Conservation (phyloP, 805 yeast genomes). For the Saccharomycopsis schoenii region DNA sequence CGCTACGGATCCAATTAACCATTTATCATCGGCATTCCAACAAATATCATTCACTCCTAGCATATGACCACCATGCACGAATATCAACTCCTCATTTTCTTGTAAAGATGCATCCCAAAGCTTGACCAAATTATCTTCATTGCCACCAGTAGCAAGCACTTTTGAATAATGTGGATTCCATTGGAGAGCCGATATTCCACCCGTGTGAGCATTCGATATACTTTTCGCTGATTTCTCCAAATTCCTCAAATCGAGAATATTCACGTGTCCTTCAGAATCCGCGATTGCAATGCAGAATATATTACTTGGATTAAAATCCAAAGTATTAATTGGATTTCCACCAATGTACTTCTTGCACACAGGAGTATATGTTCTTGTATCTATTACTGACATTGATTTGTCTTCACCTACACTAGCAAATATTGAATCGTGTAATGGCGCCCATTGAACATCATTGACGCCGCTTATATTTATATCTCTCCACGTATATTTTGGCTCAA, state of each 20-base stretch:
- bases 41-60: conserved; percentile 75
- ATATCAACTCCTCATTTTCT: conserved; percentile 30
- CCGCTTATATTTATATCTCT: conserved; percentile 34
- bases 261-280: conserved; percentile 44
- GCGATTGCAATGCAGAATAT: conserved; percentile 58
- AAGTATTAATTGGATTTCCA: conserved; percentile 40
- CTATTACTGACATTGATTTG: conserved; percentile 40
- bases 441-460: conserved; percentile 67
- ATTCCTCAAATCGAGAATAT: conserved; percentile 58
- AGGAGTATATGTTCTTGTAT: conserved; percentile 32
- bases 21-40: conserved; percentile 69
- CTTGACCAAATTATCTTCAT: conserved; percentile 54
- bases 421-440: conserved; percentile 47
- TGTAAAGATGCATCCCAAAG: conserved; percentile 43
- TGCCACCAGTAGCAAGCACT: conserved; percentile 54
- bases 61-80: conserved; percentile 80
- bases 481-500: conserved; percentile 19
- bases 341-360: conserved; percentile 13
- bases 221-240: conserved; percentile 25
- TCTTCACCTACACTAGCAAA: conserved; percentile 64
- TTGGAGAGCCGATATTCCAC: conserved; percentile 50
- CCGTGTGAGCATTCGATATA: conserved; percentile 34
- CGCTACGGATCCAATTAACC: conserved; percentile 66
- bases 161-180: conserved; percentile 58
- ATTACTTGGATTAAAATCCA: conserved; percentile 51